phyloP scores from a whole-genome alignment of 1,284 basidiomycete species.

The Papiliotrema flavescens region DNA sequence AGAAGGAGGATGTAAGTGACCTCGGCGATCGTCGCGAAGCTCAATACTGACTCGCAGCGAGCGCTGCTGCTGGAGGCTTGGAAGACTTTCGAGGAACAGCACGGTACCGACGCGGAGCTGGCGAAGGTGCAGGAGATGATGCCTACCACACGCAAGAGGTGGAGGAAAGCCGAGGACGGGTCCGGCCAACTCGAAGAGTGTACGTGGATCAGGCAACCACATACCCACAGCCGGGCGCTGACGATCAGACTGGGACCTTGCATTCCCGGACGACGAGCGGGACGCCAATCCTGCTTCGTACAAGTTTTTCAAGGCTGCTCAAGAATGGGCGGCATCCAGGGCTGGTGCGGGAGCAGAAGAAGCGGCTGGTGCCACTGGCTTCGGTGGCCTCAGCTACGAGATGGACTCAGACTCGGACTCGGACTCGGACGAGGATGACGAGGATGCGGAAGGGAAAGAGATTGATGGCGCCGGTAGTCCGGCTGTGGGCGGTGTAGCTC shows the following conservation, averaged over 20 bases:
- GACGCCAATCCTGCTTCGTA: constrained; percentile 87
- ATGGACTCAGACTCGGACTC: constrained; percentile 22
- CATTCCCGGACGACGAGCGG: constrained; percentile 90
- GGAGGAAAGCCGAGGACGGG: constrained; percentile 75
- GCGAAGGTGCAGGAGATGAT: constrained; percentile 80
- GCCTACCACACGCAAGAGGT: constrained; percentile 83
- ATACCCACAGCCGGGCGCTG: not conserved
- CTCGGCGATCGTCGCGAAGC: no score
- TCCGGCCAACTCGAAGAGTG: constrained; percentile 80
- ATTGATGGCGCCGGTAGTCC: constrained; percentile 8
- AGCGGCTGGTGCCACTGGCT: constrained; percentile 12
- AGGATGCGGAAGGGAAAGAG: constrained; percentile 16
- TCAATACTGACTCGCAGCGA: constrained; percentile 54
- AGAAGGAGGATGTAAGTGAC: constrained; percentile 77
- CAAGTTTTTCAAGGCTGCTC: constrained; percentile 90
- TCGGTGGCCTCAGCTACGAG: constrained; percentile 36
- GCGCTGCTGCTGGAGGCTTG: constrained; percentile 86
- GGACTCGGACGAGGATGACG: constrained; percentile 33
- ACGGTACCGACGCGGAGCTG: constrained; percentile 67
- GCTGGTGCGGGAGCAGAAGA: constrained; percentile 17
- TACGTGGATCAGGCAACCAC: constrained; percentile 47
- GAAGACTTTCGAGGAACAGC: constrained; percentile 81
- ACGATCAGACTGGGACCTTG: constrained; percentile 78
- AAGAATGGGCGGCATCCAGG: constrained; percentile 64
- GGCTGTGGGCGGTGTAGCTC: constrained; percentile 1